Conservation (phyloP, 2,329 filamentous ascomycete genomes). For the Colletotrichum coccodes region DNA sequence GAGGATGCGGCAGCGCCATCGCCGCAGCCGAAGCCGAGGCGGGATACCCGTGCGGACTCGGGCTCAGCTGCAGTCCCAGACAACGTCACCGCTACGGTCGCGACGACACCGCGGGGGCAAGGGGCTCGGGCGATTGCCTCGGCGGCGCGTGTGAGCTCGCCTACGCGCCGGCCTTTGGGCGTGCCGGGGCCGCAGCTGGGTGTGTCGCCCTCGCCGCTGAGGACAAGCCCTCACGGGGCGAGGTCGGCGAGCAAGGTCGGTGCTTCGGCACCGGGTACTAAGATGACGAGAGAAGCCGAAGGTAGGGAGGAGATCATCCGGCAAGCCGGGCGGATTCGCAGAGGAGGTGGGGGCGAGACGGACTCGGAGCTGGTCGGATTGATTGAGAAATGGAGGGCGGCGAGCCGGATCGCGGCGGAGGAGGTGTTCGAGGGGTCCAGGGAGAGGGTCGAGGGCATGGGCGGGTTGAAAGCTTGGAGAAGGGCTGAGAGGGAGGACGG, state of each 20-base stretch:
- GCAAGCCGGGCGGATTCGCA: conserved; percentile 21
- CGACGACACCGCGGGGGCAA: neutral
- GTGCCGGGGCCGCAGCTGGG: conserved; percentile 1
- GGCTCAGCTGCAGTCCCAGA: neutral
- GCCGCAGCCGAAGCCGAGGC: neutral
- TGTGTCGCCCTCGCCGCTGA: neutral
- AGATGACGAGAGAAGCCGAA: conserved; percentile 8
- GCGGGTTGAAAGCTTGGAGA: conserved; percentile 21
- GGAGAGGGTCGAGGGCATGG: conserved; percentile 23
- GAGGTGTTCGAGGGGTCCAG: conserved; percentile 28
- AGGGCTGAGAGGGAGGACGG: conserved; percentile 33
- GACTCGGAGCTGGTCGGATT: conserved; percentile 25
- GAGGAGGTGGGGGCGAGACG: neutral
- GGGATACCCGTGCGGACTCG: neutral
- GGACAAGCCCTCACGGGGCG: neutral
- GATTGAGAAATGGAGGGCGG: conserved; percentile 32
- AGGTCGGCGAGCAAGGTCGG: neutral
- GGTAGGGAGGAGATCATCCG: conserved; percentile 28
- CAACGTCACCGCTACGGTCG: neutral
- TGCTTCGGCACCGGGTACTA: neutral
- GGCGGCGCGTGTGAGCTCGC: conserved; percentile 5
- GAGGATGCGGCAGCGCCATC: no score
- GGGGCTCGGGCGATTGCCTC: neutral
- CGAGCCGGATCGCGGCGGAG: conserved; percentile 31
- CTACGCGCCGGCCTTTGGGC: conserved; percentile 21